A percentile compares a stretch with the other conserved stretches of the same genome.
Conservation (phyloP, 176 grass and related monocot genomes). For the Eragrostis curvula region DNA sequence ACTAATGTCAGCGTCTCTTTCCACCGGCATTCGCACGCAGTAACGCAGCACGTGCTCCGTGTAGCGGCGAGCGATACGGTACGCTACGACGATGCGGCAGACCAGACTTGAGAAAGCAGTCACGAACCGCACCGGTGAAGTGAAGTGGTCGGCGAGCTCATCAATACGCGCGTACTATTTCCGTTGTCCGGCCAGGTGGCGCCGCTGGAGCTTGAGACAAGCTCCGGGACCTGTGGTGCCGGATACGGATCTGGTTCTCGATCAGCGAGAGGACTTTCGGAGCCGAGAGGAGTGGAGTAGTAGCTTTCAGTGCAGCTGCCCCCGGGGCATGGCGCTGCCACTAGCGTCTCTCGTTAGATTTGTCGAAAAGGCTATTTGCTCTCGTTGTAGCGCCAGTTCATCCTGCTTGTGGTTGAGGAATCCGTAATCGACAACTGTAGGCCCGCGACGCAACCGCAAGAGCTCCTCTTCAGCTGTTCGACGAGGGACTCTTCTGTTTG, state of each 20-base stretch:
- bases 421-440: slow-evolving; percentile 10
- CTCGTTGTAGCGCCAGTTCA: slow-evolving; percentile 17
- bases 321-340: background rate
- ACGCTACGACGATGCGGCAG: background rate
- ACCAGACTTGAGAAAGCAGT: background rate
- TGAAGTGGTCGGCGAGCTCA: background rate
- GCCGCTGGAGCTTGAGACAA: background rate
- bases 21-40: slow-evolving; percentile 6
- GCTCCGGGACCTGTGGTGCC: background rate
- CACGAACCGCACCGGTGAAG: background rate
- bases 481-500: background rate
- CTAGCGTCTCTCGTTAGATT: background rate
- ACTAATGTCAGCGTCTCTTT: background rate
- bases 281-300: background rate
- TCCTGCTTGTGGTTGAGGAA: slow-evolving; percentile 43
- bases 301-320: slow-evolving; percentile 29
- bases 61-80: background rate
- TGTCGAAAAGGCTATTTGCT: background rate
- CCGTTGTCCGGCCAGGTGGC: slow-evolving; percentile 26
- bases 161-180: background rate
- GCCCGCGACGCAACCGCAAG: background rate
- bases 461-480: no score
- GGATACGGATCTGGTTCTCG: no score
- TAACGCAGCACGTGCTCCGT: background rate
- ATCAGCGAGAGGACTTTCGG: background rate